Conservation (phyloP, 352 stramenopile genomes). For the Phytopythium montanum region DNA sequence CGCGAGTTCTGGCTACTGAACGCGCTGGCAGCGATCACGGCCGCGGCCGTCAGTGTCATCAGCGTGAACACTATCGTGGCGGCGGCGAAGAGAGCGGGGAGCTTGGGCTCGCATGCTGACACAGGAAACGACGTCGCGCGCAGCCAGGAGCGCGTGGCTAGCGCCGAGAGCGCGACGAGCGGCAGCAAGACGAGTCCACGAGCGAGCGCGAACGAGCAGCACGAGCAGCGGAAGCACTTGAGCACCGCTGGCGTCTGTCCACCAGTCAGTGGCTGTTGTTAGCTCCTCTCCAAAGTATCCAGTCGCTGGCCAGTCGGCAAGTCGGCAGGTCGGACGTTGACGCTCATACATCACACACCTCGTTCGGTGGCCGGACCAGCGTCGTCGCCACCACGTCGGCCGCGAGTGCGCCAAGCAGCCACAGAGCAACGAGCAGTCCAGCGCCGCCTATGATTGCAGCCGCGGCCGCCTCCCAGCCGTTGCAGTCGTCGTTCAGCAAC, state of each 20-base stretch:
- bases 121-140: slow-evolving; percentile 5
- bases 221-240: slow-evolving; percentile 49
- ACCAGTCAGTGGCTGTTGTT: not conserved
- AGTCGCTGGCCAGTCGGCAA: too few relatives aligned
- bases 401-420: not conserved
- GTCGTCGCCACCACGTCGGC: not conserved
- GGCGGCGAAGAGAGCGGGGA: slow-evolving; percentile 22
- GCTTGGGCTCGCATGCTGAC: slow-evolving; percentile 6
- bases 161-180: slow-evolving; percentile 13
- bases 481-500: not conserved
- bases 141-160: slow-evolving; percentile 27
- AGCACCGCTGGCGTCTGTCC: slow-evolving; percentile 28
- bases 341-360: not conserved
- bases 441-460: not conserved
- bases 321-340: too few relatives aligned
- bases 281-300: too few relatives aligned
- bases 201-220: slow-evolving; percentile 39
- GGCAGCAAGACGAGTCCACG: slow-evolving; percentile 27
- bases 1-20: not conserved
- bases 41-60: slow-evolving; percentile 16
- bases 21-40: slow-evolving; percentile 11
- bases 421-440: slow-evolving; percentile 1
- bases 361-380: not conserved
- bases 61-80: slow-evolving; percentile 15
- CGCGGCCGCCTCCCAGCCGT: not conserved